A percentile compares a stretch with the other conserved stretches of the same genome.
Conservation (phyloP, 352 stramenopile species). For the Peronospora belbahrii region DNA sequence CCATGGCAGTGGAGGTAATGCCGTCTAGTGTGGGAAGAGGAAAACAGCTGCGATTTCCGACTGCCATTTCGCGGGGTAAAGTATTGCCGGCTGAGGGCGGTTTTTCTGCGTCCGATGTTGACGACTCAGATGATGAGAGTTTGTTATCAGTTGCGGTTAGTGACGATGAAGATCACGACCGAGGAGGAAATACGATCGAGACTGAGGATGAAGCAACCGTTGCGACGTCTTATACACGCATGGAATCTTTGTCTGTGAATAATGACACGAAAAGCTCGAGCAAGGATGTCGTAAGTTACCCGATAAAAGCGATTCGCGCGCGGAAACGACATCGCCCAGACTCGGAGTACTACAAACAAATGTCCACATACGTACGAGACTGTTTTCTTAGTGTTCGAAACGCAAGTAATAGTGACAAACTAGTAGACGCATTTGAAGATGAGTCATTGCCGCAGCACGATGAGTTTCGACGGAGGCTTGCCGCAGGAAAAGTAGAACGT, state of each 20-base stretch:
- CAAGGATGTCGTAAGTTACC: constrained; percentile 29
- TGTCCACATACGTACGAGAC: constrained; percentile 80
- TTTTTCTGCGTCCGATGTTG: constrained; percentile 30
- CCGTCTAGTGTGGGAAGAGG: constrained; percentile 57
- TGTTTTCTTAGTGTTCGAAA: constrained; percentile 77
- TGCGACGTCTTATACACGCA: constrained; percentile 6
- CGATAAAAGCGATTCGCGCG: constrained; percentile 64
- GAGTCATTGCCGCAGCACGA: constrained; percentile 36
- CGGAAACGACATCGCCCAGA: constrained; percentile 77
- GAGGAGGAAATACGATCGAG: constrained; percentile 14
- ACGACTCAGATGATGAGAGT: constrained; percentile 67
- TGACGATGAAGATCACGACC: constrained; percentile 53
- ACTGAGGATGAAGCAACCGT: constrained; percentile 23
- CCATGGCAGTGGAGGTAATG: constrained; percentile 60
- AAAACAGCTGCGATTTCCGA: constrained; percentile 75
- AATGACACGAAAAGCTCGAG: constrained; percentile 14
- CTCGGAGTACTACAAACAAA: constrained; percentile 75
- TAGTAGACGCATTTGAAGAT: constrained; percentile 42
- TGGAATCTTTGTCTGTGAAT: constrained; percentile 3
- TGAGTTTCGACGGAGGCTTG: constrained; percentile 67
- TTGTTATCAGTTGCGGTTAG: constrained; percentile 59
- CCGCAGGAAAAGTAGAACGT: constrained; percentile 54
- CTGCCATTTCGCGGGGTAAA: constrained; percentile 62
- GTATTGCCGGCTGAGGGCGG: constrained; percentile 40
- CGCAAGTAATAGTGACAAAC: constrained; percentile 19